These are phyloP conservation scores for Xenoacremonium recifei DNA, from an alignment of 2,329 filamentous ascomycete species.

Conservation along the genomic window DNA sequence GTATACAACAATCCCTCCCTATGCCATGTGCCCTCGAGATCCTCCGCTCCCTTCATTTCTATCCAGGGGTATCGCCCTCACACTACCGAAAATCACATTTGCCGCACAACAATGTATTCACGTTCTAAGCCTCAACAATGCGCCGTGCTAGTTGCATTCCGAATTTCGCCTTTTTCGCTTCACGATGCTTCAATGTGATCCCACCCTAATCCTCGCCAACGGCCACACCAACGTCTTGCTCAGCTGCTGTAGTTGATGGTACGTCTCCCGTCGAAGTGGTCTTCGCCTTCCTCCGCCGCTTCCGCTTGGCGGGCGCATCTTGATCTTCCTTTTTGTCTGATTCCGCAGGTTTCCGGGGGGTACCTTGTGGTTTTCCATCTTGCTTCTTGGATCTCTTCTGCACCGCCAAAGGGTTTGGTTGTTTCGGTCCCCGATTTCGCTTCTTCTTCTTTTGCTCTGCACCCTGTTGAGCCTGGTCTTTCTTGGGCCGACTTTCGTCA, in stretches of 20 bases:
- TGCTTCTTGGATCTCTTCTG: slow-evolving; percentile 64
- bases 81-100: too few relatives aligned
- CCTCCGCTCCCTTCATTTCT: too few relatives aligned
- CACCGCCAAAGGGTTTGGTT: slow-evolving; percentile 68
- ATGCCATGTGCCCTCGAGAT: too few relatives aligned
- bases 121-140: slow-evolving; percentile 10
- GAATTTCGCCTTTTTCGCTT: slow-evolving; percentile 2
- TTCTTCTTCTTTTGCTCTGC: slow-evolving; percentile 48
- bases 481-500: slow-evolving; percentile 15
- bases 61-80: too few relatives aligned
- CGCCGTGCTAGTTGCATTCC: slow-evolving; percentile 18
- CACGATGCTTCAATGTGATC: slow-evolving; percentile 2
- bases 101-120: slow-evolving; percentile 9
- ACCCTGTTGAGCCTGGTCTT: slow-evolving; percentile 7
- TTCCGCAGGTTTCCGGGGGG: slow-evolving; percentile 33
- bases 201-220: slow-evolving; percentile 18
- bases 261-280: slow-evolving; percentile 6
- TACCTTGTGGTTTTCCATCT: slow-evolving; percentile 21
- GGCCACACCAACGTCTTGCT: slow-evolving; percentile 9
- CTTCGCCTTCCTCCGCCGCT: slow-evolving; percentile 32
- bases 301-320: slow-evolving; percentile 13
- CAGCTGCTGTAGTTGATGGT: slow-evolving; percentile 12
- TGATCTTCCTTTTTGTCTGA: slow-evolving; percentile 22
- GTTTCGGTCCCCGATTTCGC: slow-evolving; percentile 60
- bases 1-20: too few relatives aligned